phyloP scores from a whole-genome alignment of 441 rosid genomes.

The Arabidopsis lyrata region DNA sequence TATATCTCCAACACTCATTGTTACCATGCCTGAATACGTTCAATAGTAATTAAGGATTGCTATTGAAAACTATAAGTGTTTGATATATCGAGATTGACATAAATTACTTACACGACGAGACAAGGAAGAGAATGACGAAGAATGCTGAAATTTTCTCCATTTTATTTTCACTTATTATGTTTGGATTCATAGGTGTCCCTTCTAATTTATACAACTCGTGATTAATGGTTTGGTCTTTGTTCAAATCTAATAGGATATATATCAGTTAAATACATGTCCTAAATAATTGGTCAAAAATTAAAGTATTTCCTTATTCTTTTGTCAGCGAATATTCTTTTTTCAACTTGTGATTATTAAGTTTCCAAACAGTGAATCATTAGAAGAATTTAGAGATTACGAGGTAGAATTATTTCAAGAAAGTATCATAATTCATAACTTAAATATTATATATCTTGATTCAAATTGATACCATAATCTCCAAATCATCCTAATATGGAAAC shows the following conservation, averaged over 20 bases:
- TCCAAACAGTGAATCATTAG: neutral
- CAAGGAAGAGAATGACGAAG: slow-evolving; percentile 29
- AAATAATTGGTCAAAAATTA: neutral
- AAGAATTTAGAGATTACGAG: neutral
- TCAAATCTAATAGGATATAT: neutral
- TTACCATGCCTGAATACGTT: slow-evolving; percentile 24
- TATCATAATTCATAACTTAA: neutral
- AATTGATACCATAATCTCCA: neutral
- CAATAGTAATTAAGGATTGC: neutral
- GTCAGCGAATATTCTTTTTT: slow-evolving; percentile 1
- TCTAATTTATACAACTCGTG: slow-evolving; percentile 22
- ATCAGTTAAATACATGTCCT: neutral
- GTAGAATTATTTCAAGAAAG: neutral
- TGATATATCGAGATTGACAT: neutral
- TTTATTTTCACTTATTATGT: neutral
- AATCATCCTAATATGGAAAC: neutral
- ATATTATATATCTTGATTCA: neutral
- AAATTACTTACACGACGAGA: slow-evolving; percentile 34
- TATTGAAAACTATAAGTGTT: neutral
- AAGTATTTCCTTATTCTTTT: neutral
- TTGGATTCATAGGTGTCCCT: neutral
- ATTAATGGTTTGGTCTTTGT: neutral
- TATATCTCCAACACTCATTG: slow-evolving; percentile 29
- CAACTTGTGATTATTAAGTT: neutral
- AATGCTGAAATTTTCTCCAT: slow-evolving; percentile 36